A percentile compares a stretch with the other conserved stretches of the same genome.
These are phyloP conservation scores for Monilinia fructigena DNA, from an alignment of 2,329 filamentous ascomycete species.

Conservation along the genomic window DNA sequence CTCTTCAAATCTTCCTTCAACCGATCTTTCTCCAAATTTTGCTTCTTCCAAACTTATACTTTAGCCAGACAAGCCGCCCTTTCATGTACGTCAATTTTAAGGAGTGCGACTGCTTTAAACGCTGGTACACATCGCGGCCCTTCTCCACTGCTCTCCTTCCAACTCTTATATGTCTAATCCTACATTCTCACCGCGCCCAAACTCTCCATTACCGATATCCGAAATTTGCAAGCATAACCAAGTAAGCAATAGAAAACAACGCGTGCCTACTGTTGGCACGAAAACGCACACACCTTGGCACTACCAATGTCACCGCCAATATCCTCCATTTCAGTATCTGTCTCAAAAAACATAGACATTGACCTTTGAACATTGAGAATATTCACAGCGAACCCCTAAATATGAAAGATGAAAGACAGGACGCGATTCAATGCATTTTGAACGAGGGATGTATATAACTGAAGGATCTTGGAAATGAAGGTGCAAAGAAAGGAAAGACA, in stretches of 20 bases:
- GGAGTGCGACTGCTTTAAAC: background rate
- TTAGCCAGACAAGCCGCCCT: background rate
- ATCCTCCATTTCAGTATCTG: background rate
- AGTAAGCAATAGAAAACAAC: background rate
- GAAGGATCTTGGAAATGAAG: background rate
- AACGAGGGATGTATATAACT: background rate
- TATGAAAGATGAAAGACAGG: background rate
- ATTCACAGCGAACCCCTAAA: too few relatives aligned
- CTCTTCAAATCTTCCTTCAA: background rate
- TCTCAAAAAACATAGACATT: background rate
- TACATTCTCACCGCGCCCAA: background rate
- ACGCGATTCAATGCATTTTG: background rate
- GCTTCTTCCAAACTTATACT: too few relatives aligned
- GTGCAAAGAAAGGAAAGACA: too few relatives aligned
- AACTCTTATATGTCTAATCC: background rate
- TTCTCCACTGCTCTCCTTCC: background rate
- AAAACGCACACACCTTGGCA: background rate
- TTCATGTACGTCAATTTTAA: too few relatives aligned
- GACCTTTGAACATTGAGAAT: background rate
- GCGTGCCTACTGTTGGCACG: background rate
- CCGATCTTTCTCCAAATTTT: background rate
- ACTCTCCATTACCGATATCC: background rate
- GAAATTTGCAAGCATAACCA: background rate
- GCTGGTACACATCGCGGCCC: fast-evolving
- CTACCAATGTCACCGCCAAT: too few relatives aligned